phyloP scores from a whole-genome alignment of 108 stramenopile species.

The Conticribra weissflogii region DNA sequence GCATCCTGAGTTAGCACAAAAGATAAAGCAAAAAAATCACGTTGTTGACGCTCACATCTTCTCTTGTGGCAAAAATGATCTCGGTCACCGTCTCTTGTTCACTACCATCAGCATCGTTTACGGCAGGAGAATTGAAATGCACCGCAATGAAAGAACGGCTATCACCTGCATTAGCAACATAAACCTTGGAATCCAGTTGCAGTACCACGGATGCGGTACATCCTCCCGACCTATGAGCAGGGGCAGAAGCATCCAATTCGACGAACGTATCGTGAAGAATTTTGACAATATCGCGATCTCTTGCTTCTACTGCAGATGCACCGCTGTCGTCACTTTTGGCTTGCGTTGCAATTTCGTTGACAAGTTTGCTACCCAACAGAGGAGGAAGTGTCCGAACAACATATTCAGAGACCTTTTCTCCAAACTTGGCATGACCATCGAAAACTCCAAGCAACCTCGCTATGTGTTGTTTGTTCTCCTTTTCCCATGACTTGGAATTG shows the following conservation, averaged over 20 bases:
- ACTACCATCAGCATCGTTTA: neutral
- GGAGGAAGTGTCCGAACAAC: slow-evolving; percentile 62
- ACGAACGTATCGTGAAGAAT: slow-evolving; percentile 71
- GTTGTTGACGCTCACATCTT: no score
- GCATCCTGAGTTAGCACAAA: no score
- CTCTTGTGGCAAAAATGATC: slow-evolving; percentile 72
- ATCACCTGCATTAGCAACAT: slow-evolving; percentile 85
- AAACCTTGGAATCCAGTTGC: slow-evolving; percentile 65
- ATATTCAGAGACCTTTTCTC: slow-evolving; percentile 78
- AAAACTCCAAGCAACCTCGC: slow-evolving; percentile 75
- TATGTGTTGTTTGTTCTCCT: neutral
- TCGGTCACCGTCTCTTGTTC: slow-evolving; percentile 22
- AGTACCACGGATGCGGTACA: slow-evolving; percentile 78
- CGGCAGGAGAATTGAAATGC: slow-evolving; percentile 43
- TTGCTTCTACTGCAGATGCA: slow-evolving; percentile 12
- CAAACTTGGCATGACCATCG: slow-evolving; percentile 81
- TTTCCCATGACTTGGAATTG: slow-evolving; percentile 8
- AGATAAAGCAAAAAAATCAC: no score
- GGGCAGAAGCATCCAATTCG: slow-evolving; percentile 72
- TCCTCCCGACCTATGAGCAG: slow-evolving; percentile 62
- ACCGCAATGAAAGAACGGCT: slow-evolving; percentile 75
- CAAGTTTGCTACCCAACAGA: slow-evolving; percentile 58
- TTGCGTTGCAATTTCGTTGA: slow-evolving; percentile 13
- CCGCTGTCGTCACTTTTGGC: slow-evolving; percentile 14
- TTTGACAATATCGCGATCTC: slow-evolving; percentile 30